phyloP scores from a whole-genome alignment of 805 yeast genomes.

The Nakazawaea molendinolei region DNA sequence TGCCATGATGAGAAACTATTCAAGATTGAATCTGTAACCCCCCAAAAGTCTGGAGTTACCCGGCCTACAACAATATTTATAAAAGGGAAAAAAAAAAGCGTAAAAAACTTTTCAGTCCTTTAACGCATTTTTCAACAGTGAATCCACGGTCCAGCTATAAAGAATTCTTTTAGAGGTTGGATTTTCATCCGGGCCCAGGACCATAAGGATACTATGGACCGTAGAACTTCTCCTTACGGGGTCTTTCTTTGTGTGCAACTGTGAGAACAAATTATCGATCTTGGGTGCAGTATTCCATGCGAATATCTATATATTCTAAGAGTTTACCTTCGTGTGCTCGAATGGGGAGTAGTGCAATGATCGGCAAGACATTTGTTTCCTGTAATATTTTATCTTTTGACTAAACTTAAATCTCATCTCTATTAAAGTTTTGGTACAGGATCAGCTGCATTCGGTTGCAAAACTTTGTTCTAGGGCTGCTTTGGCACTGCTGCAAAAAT shows the following conservation, averaged over 20 bases:
- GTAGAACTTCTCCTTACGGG: slow-evolving; percentile 13
- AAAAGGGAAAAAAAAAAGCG: too few species aligned
- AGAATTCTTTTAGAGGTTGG: slow-evolving; percentile 56
- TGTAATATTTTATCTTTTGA: neutral
- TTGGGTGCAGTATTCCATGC: slow-evolving; percentile 61
- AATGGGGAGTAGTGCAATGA: slow-evolving; percentile 59
- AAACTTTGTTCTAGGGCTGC: too few species aligned
- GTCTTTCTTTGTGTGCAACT: slow-evolving; percentile 28
- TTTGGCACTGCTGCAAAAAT: too few species aligned
- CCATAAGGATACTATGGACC: slow-evolving; percentile 41
- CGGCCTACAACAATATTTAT: slow-evolving; percentile 1
- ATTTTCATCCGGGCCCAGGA: slow-evolving; percentile 53
- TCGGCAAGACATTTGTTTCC: slow-evolving; percentile 35
- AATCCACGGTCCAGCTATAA: slow-evolving; percentile 32
- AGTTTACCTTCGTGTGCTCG: slow-evolving; percentile 62
- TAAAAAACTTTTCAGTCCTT: slow-evolving; percentile 12
- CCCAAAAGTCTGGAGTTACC: slow-evolving; percentile 5
- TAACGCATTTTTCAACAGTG: slow-evolving; percentile 51
- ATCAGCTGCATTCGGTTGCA: too few species aligned
- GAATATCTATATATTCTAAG: slow-evolving; percentile 33
- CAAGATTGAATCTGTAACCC: slow-evolving; percentile 3
- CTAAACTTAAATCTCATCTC: neutral
- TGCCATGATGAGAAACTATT: slow-evolving; percentile 26
- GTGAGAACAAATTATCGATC: slow-evolving; percentile 49
- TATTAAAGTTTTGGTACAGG: too few species aligned